Percentiles rank a stretch among this genome's conserved stretches.
These are phyloP conservation scores for Botrytis fabae DNA, from an alignment of 2,329 filamentous ascomycete genomes.

Conservation along the genomic window DNA sequence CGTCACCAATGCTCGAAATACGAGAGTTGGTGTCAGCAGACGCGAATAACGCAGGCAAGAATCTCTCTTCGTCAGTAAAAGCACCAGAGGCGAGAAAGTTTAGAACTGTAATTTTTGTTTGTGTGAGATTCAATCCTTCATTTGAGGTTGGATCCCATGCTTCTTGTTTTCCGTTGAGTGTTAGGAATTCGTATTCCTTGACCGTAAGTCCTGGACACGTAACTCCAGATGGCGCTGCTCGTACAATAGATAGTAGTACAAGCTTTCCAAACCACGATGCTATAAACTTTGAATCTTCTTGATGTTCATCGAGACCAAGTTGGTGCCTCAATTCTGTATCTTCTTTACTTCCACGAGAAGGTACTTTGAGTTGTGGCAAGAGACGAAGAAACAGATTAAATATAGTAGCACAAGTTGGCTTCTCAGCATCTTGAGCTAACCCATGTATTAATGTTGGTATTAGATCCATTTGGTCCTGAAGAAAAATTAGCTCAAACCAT, in stretches of 20 bases:
- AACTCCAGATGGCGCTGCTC: slow-evolving; percentile 38
- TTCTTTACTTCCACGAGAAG: slow-evolving; percentile 74
- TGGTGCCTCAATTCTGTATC: slow-evolving; percentile 66
- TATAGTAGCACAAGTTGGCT: slow-evolving; percentile 59
- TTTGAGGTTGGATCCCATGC: slow-evolving; percentile 63
- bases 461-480: slow-evolving; percentile 65
- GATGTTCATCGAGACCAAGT: slow-evolving; percentile 62
- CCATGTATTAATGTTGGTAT: slow-evolving; percentile 70
- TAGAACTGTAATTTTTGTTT: slow-evolving; percentile 68
- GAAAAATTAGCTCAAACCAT: neutral
- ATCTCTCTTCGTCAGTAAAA: slow-evolving; percentile 80
- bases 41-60: slow-evolving; percentile 80
- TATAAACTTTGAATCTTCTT: slow-evolving; percentile 71
- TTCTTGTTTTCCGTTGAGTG: slow-evolving; percentile 64
- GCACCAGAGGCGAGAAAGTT: slow-evolving; percentile 79
- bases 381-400: slow-evolving; percentile 83
- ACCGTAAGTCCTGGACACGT: slow-evolving; percentile 58
- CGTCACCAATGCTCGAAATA: slow-evolving; percentile 82
- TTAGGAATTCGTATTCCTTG: slow-evolving; percentile 69
- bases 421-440: slow-evolving; percentile 60
- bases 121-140: slow-evolving; percentile 64
- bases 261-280: slow-evolving; percentile 76
- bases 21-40: slow-evolving; percentile 79
- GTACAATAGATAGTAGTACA: slow-evolving; percentile 62
- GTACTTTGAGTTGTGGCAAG: slow-evolving; percentile 69